These are phyloP conservation scores for Pseudonitzschia multistriata DNA, from an alignment of 108 stramenopile genomes.

Conservation along the genomic window DNA sequence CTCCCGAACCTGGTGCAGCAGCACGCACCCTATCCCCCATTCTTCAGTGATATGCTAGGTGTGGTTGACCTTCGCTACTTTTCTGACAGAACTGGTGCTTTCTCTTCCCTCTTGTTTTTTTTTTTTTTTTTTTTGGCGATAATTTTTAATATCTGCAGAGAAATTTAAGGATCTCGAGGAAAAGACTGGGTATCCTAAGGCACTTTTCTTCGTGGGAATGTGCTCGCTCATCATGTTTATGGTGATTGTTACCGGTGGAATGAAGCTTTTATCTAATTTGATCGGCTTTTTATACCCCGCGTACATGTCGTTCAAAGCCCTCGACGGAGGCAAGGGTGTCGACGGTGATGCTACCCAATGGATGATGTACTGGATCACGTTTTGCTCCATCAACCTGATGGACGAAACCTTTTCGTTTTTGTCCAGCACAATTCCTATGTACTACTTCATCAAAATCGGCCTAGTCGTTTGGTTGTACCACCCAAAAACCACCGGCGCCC, in stretches of 20 bases:
- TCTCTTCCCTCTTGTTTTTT: not conserved
- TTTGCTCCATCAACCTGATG: conserved; percentile 72
- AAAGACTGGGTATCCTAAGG: conserved; percentile 81
- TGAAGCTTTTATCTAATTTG: conserved; percentile 84
- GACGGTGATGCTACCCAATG: conserved; percentile 89
- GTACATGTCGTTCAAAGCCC: conserved; percentile 96
- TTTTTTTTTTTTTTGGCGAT: not conserved
- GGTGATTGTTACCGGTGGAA: conserved; percentile 58
- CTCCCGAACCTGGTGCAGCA: too few species aligned
- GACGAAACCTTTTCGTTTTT: conserved; percentile 54
- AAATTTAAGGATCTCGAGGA: conserved; percentile 69
- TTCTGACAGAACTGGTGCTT: too few species aligned
- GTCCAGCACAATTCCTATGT: conserved; percentile 69
- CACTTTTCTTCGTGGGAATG: conserved; percentile 59
- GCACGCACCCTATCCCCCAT: too few species aligned
- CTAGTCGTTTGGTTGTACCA: conserved; percentile 86
- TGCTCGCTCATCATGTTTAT: conserved; percentile 31
- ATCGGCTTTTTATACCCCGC: conserved; percentile 94
- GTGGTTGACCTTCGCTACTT: too few species aligned
- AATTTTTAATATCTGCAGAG: conserved; percentile 45
- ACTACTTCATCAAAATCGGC: conserved; percentile 73
- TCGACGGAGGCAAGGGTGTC: conserved; percentile 63
- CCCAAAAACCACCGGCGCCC: conserved; percentile 76
- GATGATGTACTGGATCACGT: conserved; percentile 98
- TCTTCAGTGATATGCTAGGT: too few species aligned